Base-by-base conservation (phyloP, 2,329 filamentous ascomycete genomes). In the Claviceps spartinae region DNA sequence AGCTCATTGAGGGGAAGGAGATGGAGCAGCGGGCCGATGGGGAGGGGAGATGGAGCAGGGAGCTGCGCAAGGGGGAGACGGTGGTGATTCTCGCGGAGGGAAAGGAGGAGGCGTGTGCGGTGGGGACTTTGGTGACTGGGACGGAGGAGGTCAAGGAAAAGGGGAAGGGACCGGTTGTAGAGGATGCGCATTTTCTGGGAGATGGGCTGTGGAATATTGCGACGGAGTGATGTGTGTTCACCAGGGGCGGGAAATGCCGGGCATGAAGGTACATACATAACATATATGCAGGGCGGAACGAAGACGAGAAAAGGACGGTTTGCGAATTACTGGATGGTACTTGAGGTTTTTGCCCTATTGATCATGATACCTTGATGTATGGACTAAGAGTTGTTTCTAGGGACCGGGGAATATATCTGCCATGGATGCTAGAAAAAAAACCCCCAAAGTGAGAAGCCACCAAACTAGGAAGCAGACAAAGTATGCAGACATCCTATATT, bases 61-160 rank as follows among this genome's bases (percentile, higher is more conserved):
- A 93, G 66, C 66, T 96, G 57, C 77, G 80, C 57, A 82, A 85
- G 63, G 93, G 91, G 0, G 81, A 88, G 65, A 85, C 93, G 1
- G 93, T 96, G 7, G 87, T 91, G 5, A 79, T 98, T 18, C 83
- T 83, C 72, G 89, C 93, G 0, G 93, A 98, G 75, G 93, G 93
- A 7, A 98, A 98, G 74, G 80, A 85, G 61, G 83, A 91, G 72
- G 88, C 89, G 5, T 96, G 90, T 68, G 80, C 95, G 52, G 85
- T 98, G 0, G 93, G 93, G 0, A 73, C 86, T 57, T 65, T 98
- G 65, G 88, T 88, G 61, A 81, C 85, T 63, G 85, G 89, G 3
- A 96, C 93, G 0, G 83, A 84, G 68, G 89, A 96, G 69, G 90
- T 95, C 66, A 95, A 93, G 78, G 83, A 82, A 58, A 91, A 91